Evolutionary conservation across 352 stramenopile genomes (phyloP).

Genomic region (Phytophthora fragariae): DNA sequence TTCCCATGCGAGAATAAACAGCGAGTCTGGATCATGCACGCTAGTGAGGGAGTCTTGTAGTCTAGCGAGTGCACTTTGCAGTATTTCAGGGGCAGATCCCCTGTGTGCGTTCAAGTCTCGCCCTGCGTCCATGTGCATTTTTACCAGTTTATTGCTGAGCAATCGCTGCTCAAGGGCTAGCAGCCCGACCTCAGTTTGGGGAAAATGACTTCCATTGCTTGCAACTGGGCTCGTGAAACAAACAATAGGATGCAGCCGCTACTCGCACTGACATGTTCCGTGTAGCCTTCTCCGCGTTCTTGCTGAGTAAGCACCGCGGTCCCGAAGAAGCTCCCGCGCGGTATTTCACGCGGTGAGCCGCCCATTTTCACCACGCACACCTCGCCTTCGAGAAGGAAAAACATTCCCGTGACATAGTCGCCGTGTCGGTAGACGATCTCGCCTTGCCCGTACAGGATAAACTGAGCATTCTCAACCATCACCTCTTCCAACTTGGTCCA

Average conservation of each 20-base stretch:
- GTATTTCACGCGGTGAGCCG: constrained; percentile 31
- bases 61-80: neutral
- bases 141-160: constrained; percentile 50
- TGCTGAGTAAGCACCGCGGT: constrained; percentile 49
- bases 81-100: constrained; percentile 12
- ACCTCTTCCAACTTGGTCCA: constrained; percentile 44
- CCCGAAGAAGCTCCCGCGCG: constrained; percentile 52
- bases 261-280: constrained; percentile 54
- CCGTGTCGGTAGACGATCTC: constrained; percentile 57
- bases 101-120: neutral
- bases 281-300: constrained; percentile 52
- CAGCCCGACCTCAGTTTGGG: constrained; percentile 48
- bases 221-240: constrained; percentile 51
- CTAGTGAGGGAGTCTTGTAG: neutral
- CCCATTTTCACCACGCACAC: constrained; percentile 44
- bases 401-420: constrained; percentile 59
- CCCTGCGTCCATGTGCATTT: constrained; percentile 11
- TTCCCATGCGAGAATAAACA: constrained; percentile 55
- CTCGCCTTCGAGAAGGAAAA: constrained; percentile 63
- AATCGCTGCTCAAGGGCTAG: constrained; percentile 52
- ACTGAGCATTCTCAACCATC: constrained; percentile 50
- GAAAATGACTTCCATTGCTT: constrained; percentile 56
- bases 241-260: constrained; percentile 61
- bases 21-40: constrained; percentile 51
- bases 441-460: constrained; percentile 63